Base-by-base conservation (phyloP, 257 asterid genomes). In the Petunia axillaris region DNA sequence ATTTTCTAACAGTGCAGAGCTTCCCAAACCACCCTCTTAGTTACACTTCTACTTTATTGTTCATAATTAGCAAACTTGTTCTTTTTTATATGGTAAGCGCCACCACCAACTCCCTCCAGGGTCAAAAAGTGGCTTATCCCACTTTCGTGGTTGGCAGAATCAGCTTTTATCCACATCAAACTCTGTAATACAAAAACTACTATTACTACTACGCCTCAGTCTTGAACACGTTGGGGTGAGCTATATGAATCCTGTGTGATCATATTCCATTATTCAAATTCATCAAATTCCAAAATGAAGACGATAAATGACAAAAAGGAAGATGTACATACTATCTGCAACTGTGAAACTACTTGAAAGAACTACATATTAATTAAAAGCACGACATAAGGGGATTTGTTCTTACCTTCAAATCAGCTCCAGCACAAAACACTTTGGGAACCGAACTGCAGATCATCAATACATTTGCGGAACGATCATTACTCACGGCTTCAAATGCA, bases 351-450 rank as follows among this genome's bases (percentile, higher is more conserved):
- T 14, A 8, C 3, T 64, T 1, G 68, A 43, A 63, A 36, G n/a
- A 37, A 65, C 25, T 25, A 25, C 25, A 25, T 8, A 57, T 13
- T 35, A 5, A 55, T 35, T 25, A 25, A 41, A 10, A 64, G 25
- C 60, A 35, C 1, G 35, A 3, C 44, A 37, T 50, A 60, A 77
- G 8, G 8, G 75, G 52, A 60, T 76, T 6, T 39, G 39, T 66
- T 71, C 10, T 25, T 82, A 95, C 99, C 97, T 95, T 95, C 85
- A 95, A 84, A 92, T 95, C 98, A 85, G 99, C 98, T 79, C 99
- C 99, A 83, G 98, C 97, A 81, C 99, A 95, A 67, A 95, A 95
- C 54, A 87, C 93, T 84, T 81, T 89, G 39, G 93, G 95, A 77
- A 93, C 96, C 37, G 90, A 90, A 86, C 98, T 95, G 88, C 92